phyloP scores from a whole-genome alignment of 2,329 filamentous ascomycete genomes.

The Helminthosporium solani region DNA sequence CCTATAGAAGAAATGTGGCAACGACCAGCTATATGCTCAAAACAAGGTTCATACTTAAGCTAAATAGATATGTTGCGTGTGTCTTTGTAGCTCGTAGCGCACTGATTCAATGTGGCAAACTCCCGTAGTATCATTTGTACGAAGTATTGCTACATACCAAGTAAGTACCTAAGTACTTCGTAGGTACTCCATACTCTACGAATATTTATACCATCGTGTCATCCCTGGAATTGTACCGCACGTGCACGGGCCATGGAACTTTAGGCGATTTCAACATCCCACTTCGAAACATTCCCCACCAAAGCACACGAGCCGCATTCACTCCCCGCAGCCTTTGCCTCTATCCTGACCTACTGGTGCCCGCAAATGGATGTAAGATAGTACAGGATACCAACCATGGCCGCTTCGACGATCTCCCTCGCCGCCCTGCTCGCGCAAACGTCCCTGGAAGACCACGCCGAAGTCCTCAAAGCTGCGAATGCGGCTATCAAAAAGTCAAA shows the following conservation, averaged over 20 bases:
- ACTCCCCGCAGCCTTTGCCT: slow-evolving; percentile 24
- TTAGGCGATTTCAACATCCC: slow-evolving; percentile 36
- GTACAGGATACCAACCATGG: slow-evolving; percentile 32
- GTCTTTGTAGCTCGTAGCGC: too few species aligned
- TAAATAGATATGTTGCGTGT: too few species aligned
- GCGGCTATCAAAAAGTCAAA: slow-evolving; percentile 60
- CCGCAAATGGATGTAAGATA: slow-evolving; percentile 27
- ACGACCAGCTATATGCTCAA: too few species aligned
- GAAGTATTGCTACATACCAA: too few species aligned
- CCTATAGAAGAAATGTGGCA: too few species aligned
- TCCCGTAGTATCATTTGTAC: too few species aligned
- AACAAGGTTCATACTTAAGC: too few species aligned
- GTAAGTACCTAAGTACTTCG: too few species aligned
- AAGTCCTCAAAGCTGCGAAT: slow-evolving; percentile 67
- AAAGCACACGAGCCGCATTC: slow-evolving; percentile 7
- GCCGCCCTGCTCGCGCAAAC: slow-evolving; percentile 58
- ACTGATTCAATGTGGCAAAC: too few species aligned
- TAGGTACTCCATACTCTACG: too few species aligned
- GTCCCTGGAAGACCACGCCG: slow-evolving; percentile 69
- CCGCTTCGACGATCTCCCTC: slow-evolving; percentile 49
- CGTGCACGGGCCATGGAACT: slow-evolving; percentile 16
- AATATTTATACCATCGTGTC: too few species aligned
- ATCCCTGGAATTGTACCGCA: too few species aligned
- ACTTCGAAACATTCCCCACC: slow-evolving; percentile 16
- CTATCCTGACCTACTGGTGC: slow-evolving; percentile 5